Evolutionary conservation across 192 early-diverging fungal species (phyloP), one percentile per base, ranked within the genome.

Genomic region (Coemansia sp.): DNA sequence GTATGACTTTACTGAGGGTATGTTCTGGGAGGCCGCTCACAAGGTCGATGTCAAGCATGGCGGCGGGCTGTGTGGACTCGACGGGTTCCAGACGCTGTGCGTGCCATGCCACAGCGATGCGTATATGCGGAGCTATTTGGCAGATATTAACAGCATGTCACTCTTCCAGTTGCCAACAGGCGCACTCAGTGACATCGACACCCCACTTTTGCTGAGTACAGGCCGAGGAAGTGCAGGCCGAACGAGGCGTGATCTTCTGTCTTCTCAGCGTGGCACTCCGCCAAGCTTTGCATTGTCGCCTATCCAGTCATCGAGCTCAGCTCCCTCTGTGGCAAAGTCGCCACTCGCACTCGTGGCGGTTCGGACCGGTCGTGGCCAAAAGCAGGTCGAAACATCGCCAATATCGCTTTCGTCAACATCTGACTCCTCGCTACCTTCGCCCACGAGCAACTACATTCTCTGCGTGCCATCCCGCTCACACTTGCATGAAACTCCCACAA

Each of bases 21-120:
- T 79, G 82, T 79, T 84, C 65, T 85, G 82, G 82, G 82, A 85
- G 54, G 82, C 82, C 3, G 82, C 82, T 0, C 82, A 85, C 42
- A 64, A 60, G 16, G 66, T 85, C 41, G 82, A 85, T 27, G 78
- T 85, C 40, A 70, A 70, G 65, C 72, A 77, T 13, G 82, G 82
- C 44, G 82, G 82, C 43, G 82, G 82, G 1, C 42, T 85, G 62
- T 85, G 82, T 64, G 78, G 82, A 1, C 82, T 85, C 1, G 74
- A 74, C 31, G 78, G 78, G 9, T 79, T 77, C 67, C 71, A 66
- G 41, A 85, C 82, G 40, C 70, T 85, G 63, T 85, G 82, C 57
- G 75, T 76, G 27, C 82, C 82, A 8, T 85, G 82, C 40, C 82
- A 85, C 42, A 61, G 40, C 34, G 72, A 66, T 1, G 82, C 77